phyloP scores from a whole-genome alignment of 768 basidiomycete species.

The Lactarius tabidus region DNA sequence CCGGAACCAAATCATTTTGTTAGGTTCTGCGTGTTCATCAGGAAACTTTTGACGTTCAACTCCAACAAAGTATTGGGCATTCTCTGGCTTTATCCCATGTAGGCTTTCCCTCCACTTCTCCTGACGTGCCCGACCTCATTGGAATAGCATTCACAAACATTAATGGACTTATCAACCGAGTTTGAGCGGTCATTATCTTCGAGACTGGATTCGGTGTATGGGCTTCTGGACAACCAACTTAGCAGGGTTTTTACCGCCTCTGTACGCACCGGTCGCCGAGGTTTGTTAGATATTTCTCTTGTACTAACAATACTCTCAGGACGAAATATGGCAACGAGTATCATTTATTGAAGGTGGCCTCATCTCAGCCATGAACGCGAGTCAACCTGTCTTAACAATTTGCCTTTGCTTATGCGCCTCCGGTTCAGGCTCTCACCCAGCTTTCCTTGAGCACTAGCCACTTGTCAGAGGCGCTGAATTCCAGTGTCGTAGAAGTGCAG shows the following conservation, averaged over 20 bases:
- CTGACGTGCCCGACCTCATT: neutral
- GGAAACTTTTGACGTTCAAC: conserved; percentile 11
- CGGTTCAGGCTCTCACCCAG: conserved; percentile 9
- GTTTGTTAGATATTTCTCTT: neutral
- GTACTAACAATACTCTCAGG: conserved; percentile 6
- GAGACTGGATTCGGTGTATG: conserved; percentile 8
- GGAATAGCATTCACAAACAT: conserved; percentile 6
- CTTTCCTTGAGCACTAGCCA: conserved; percentile 4
- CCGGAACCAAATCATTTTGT: neutral
- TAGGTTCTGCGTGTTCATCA: conserved; percentile 15
- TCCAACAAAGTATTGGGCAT: conserved; percentile 12
- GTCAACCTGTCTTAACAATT: neutral
- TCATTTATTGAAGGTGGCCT: conserved; percentile 13
- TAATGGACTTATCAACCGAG: conserved; percentile 12
- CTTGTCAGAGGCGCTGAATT: conserved; percentile 9
- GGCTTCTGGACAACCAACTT: conserved; percentile 6
- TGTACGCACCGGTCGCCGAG: neutral
- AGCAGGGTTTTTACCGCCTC: conserved; percentile 4
- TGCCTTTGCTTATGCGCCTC: neutral
- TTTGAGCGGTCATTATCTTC: conserved; percentile 15
- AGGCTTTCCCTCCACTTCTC: neutral
- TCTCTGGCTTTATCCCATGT: conserved; percentile 18
- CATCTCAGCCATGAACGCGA: conserved; percentile 12
- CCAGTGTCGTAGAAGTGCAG: conserved; percentile 12
- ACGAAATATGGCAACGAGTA: conserved; percentile 11